Evolutionary conservation across 352 stramenopile species (phyloP).

Genomic region (Pythium myriotylum): DNA sequence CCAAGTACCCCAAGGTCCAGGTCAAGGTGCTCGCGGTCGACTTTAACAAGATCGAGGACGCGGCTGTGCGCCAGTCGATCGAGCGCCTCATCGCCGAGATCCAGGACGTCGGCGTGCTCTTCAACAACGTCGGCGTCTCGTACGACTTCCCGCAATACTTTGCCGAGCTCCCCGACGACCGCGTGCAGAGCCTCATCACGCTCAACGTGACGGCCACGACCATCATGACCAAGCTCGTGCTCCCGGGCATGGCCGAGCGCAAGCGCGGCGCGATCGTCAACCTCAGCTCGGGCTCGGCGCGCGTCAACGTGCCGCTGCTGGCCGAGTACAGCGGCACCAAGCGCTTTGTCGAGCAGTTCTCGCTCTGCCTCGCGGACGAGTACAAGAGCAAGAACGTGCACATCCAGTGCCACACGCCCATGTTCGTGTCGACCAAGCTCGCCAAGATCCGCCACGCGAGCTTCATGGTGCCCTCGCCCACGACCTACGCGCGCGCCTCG

Average conservation of each 20-base stretch:
- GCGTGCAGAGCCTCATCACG: conserved; percentile 92
- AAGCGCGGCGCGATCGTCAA: conserved; percentile 98
- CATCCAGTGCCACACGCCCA: conserved; percentile 98
- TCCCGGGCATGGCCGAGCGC: conserved; percentile 93
- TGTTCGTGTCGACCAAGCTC: conserved; percentile 99
- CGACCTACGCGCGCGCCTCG: conserved; percentile 90
- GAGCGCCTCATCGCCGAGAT: conserved; percentile 60
- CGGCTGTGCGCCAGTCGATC: conserved; percentile 57
- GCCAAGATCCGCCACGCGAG: conserved; percentile 97
- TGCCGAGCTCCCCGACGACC: conserved; percentile 94
- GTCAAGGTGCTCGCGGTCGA: conserved; percentile 92
- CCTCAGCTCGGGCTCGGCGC: conserved; percentile 95
- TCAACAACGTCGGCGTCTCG: conserved; percentile 99
- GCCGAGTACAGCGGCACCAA: conserved; percentile 98
- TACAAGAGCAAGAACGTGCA: conserved; percentile 93
- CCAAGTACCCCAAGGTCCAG: conserved; percentile 89
- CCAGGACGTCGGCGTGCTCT: conserved; percentile 96
- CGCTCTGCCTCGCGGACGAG: conserved; percentile 94
- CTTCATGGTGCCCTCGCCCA: conserved; percentile 92
- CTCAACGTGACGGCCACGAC: conserved; percentile 79
- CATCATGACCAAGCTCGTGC: conserved; percentile 86
- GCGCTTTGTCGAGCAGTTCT: conserved; percentile 98
- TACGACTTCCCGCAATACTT: conserved; percentile 99
- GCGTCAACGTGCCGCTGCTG: conserved; percentile 95
- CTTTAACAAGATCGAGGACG: conserved; percentile 92